A percentile compares a stretch with the other conserved stretches of the same genome.
phyloP scores from a whole-genome alignment of 169 alveolate genomes.

The Ichthyophthirius multifiliis region DNA sequence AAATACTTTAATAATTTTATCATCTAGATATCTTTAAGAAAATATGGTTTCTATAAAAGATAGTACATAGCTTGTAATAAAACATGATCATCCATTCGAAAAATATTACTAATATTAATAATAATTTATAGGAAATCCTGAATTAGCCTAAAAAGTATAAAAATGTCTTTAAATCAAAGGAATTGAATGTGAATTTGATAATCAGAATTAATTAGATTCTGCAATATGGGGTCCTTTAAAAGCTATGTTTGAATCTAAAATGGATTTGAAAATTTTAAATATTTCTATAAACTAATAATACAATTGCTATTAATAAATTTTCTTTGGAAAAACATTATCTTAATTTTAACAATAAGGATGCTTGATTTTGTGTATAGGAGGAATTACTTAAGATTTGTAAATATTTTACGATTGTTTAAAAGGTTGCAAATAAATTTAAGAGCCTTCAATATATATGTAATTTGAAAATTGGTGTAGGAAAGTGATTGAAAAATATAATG shows the following conservation, averaged over 20 bases:
- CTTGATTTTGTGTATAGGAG: background rate
- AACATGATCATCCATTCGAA: conserved; percentile 4
- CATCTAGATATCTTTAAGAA: background rate
- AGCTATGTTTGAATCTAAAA: background rate
- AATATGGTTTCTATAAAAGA: background rate
- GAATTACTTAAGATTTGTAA: background rate
- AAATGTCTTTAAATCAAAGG: background rate
- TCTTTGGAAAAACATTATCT: background rate
- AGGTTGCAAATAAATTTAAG: background rate
- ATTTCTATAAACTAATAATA: background rate
- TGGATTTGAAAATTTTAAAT: background rate
- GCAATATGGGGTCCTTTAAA: background rate
- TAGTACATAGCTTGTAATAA: background rate
- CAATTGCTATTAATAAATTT: background rate
- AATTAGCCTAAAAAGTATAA: background rate
- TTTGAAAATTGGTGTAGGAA: background rate
- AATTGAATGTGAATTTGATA: background rate
- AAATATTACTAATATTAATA: background rate
- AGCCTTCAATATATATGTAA: background rate
- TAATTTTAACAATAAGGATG: background rate
- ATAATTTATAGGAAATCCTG: background rate
- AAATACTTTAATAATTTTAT: background rate
- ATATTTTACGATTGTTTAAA: background rate
- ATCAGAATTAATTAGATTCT: background rate
- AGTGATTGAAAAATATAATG: background rate